These are phyloP conservation scores for Claviceps sp. DNA, from an alignment of 2,329 filamentous ascomycete species.

Conservation along the genomic window DNA sequence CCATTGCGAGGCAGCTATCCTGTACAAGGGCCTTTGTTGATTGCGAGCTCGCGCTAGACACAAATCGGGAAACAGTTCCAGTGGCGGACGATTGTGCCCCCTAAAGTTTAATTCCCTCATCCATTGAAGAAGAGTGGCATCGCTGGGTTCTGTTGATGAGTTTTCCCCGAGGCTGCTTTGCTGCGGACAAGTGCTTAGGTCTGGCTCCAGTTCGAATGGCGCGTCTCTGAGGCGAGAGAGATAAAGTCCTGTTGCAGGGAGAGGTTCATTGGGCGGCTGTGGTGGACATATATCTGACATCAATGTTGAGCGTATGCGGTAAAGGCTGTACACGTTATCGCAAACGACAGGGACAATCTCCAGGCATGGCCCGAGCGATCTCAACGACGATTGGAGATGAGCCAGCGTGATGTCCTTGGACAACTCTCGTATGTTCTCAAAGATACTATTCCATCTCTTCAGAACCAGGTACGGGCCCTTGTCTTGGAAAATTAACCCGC, in stretches of 20 bases:
- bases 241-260: background rate
- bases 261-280: background rate
- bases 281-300: background rate
- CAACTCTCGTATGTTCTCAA: background rate
- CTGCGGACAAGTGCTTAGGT: background rate
- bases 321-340: background rate
- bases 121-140: background rate
- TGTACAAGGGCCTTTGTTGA: conserved; percentile 6
- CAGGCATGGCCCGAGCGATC: background rate
- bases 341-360: background rate
- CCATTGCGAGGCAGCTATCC: conserved; percentile 16
- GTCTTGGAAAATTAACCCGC: background rate
- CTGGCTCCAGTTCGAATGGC: background rate
- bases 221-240: background rate
- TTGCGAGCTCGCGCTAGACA: conserved; percentile 11
- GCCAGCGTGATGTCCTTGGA: background rate
- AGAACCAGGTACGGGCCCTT: background rate
- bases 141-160: background rate
- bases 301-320: background rate
- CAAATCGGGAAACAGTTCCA: conserved; percentile 15
- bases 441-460: background rate
- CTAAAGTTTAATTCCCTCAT: conserved; percentile 9
- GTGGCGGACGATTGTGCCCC: conserved; percentile 14
- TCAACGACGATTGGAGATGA: no score
- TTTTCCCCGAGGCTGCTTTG: background rate